These are phyloP conservation scores for Elongisporangium prolatum DNA, from an alignment of 352 stramenopile genomes.

Conservation along the genomic window DNA sequence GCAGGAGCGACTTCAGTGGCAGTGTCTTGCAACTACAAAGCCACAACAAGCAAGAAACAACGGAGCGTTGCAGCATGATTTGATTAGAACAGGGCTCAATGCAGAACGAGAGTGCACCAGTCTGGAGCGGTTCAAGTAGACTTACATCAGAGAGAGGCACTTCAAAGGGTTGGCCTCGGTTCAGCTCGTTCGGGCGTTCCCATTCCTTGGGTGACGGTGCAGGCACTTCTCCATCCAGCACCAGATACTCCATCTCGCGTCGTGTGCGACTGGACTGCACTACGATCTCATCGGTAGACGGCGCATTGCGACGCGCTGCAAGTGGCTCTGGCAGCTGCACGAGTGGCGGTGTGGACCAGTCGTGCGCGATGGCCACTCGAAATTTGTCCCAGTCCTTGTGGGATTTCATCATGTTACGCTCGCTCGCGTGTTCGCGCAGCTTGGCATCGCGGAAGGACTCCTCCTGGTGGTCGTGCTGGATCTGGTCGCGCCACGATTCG, in stretches of 20 bases:
- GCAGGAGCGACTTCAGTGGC: background rate
- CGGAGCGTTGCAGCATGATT: background rate
- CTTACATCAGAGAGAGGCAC: conserved; percentile 67
- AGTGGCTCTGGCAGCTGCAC: conserved; percentile 59
- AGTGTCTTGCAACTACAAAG: conserved; percentile 8
- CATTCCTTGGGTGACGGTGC: conserved; percentile 77
- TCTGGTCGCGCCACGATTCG: conserved; percentile 80
- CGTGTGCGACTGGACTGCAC: conserved; percentile 63
- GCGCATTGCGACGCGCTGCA: conserved; percentile 21
- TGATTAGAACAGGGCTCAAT: background rate
- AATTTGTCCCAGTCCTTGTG: conserved; percentile 61
- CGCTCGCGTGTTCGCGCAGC: conserved; percentile 77
- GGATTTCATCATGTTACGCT: conserved; percentile 55
- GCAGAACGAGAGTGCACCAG: background rate
- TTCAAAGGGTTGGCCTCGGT: conserved; percentile 45
- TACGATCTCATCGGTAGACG: conserved; percentile 57
- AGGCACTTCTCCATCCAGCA: conserved; percentile 76
- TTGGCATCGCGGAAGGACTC: conserved; percentile 81
- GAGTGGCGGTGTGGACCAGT: conserved; percentile 64
- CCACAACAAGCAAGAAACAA: background rate
- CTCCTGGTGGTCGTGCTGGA: conserved; percentile 46
- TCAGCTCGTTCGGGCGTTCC: conserved; percentile 56
- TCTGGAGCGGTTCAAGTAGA: background rate
- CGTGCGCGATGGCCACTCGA: conserved; percentile 37
- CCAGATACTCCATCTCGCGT: conserved; percentile 79